A percentile compares a stretch with the other conserved stretches of the same genome.
Conservation (phyloP, 164 flowering plant species). For the Sedum album region DNA sequence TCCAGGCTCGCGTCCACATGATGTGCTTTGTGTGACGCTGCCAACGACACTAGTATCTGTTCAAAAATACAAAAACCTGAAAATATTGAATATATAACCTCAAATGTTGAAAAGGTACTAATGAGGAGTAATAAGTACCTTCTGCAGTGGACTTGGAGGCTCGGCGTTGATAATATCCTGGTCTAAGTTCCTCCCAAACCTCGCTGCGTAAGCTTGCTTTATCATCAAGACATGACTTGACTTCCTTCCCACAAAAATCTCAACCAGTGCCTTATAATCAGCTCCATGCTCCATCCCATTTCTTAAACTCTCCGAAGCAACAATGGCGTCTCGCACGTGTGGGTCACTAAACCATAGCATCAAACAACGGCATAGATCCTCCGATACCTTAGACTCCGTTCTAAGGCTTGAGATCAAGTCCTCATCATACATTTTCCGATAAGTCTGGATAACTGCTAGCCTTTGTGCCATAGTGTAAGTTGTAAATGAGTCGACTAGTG, state of each 20-base stretch:
- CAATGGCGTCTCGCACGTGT: conserved; percentile 46
- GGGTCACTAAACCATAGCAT: conserved; percentile 41
- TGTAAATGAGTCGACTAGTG: conserved; percentile 23
- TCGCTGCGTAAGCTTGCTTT: conserved; percentile 45
- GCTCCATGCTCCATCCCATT: conserved; percentile 14
- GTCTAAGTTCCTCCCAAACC: conserved; percentile 40
- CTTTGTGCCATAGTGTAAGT: conserved; percentile 23
- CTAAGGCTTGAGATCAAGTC: conserved; percentile 28
- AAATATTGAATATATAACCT: neutral
- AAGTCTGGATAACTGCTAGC: conserved; percentile 38
- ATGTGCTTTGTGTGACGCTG: conserved; percentile 67
- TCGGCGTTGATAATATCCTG: conserved; percentile 55
- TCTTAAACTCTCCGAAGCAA: conserved; percentile 41
- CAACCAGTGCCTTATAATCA: conserved; percentile 42
- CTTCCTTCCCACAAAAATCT: conserved; percentile 52
- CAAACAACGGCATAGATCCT: conserved; percentile 15
- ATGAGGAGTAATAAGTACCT: conserved; percentile 25
- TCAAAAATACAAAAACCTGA: neutral
- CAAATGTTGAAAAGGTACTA: neutral
- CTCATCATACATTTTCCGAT: conserved; percentile 43
- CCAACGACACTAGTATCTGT: conserved; percentile 58
- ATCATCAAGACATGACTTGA: conserved; percentile 56
- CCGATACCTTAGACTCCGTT: neutral
- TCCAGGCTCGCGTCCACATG: conserved; percentile 46
- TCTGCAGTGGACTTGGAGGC: conserved; percentile 52